Conservation (phyloP, 2,329 filamentous ascomycete genomes). For the Arthrobotrys sinensis region DNA sequence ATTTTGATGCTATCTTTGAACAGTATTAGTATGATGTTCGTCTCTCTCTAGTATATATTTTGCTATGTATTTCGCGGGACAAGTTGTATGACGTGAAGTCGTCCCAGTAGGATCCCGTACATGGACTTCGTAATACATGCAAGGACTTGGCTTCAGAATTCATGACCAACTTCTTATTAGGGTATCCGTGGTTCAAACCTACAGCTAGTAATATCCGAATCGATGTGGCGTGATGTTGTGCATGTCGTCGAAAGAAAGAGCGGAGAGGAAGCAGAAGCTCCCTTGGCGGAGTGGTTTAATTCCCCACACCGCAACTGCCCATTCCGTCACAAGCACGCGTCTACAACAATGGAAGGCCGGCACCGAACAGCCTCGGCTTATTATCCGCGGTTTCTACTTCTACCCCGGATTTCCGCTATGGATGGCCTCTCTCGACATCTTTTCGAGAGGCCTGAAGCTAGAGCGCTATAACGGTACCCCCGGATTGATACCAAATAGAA, state of each 20-base stretch:
- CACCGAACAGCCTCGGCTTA: slow-evolving; percentile 50
- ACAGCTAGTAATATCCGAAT: neutral
- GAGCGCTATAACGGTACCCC: neutral
- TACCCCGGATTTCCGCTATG: slow-evolving; percentile 51
- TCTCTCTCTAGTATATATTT: too few species aligned
- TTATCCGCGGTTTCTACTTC: slow-evolving; percentile 15
- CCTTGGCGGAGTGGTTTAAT: neutral
- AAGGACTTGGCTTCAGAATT: neutral
- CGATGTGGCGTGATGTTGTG: slow-evolving; percentile 23
- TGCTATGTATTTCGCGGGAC: too few species aligned
- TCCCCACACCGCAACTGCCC: slow-evolving; percentile 35
- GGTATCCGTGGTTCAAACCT: neutral
- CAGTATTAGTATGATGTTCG: neutral
- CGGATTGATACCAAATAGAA: slow-evolving; percentile 4
- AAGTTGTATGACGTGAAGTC: too few species aligned
- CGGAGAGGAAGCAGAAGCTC: slow-evolving; percentile 9
- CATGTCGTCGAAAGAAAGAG: neutral
- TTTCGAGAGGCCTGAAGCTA: slow-evolving; percentile 9
- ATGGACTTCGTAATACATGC: too few species aligned
- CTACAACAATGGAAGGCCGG: slow-evolving; percentile 14
- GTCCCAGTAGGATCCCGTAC: too few species aligned
- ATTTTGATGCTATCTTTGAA: slow-evolving; percentile 65
- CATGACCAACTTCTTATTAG: slow-evolving; percentile 8
- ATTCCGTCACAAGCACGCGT: slow-evolving; percentile 52
- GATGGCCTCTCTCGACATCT: slow-evolving; percentile 23